A percentile compares a stretch with the other conserved stretches of the same genome.
Evolutionary conservation across 352 stramenopile species (phyloP).

Genomic region (Phytophthora capsici): DNA sequence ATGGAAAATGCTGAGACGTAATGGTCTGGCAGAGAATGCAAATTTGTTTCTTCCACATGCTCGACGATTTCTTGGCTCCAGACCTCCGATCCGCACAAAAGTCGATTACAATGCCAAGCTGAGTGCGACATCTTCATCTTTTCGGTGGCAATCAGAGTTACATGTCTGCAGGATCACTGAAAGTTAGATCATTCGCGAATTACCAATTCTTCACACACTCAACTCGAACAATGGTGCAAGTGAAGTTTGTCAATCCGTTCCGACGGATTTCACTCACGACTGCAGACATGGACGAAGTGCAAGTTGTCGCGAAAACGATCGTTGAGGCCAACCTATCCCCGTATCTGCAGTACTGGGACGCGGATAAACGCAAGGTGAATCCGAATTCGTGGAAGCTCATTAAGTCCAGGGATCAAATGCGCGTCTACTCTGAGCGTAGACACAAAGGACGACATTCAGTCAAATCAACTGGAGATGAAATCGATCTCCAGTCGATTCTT

Average conservation of each 20-base stretch:
- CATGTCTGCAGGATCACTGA: not conserved
- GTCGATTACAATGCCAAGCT: not conserved
- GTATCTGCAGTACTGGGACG: constrained; percentile 36
- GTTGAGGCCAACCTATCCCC: constrained; percentile 31
- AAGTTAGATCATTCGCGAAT: constrained; percentile 10
- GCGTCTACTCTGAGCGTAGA: constrained; percentile 24
- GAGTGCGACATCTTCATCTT: constrained; percentile 20
- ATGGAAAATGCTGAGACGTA: too few relatives aligned
- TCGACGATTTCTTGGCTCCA: constrained; percentile 6
- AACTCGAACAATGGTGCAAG: constrained; percentile 10
- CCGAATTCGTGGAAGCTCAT: constrained; percentile 31
- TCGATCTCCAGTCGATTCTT: constrained; percentile 29
- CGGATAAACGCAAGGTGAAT: constrained; percentile 33
- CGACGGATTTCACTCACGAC: constrained; percentile 18
- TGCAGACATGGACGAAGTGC: constrained; percentile 24
- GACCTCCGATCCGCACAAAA: constrained; percentile 14
- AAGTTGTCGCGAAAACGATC: constrained; percentile 26
- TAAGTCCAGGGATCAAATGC: constrained; percentile 28
- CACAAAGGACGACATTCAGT: not conserved
- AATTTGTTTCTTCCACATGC: constrained; percentile 14
- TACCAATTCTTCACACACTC: constrained; percentile 1
- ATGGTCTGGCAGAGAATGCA: constrained; percentile 12
- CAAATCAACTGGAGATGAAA: not conserved
- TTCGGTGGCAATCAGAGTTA: constrained; percentile 6
- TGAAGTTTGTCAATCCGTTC: constrained; percentile 31